phyloP scores from a whole-genome alignment of 2,329 filamentous ascomycete species.

The Raffaelea albimanens region DNA sequence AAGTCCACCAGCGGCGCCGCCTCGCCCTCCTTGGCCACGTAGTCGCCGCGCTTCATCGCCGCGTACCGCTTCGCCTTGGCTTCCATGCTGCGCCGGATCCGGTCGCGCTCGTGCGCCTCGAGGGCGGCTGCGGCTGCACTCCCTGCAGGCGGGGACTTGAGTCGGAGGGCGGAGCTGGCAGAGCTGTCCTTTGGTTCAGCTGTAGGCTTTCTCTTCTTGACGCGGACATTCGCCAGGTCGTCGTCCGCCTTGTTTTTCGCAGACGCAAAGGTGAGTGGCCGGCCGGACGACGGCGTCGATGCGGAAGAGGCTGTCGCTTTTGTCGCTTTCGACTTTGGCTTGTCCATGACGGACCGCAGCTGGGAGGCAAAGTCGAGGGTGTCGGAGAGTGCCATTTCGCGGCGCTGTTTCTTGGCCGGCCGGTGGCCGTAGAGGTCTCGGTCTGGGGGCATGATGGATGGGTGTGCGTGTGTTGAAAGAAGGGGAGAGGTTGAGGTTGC shows the following conservation, averaged over 20 bases:
- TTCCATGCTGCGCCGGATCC: slow-evolving; percentile 73
- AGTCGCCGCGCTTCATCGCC: slow-evolving; percentile 83
- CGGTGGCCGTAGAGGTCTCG: slow-evolving; percentile 68
- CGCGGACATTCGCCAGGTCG: slow-evolving; percentile 1
- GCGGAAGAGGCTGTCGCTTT: slow-evolving; percentile 16
- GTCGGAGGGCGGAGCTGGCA: slow-evolving; percentile 26
- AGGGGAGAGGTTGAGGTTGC: background rate
- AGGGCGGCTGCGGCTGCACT: slow-evolving; percentile 38
- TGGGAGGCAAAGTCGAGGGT: slow-evolving; percentile 83
- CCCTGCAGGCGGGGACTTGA: slow-evolving; percentile 35
- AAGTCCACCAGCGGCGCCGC: slow-evolving; percentile 76
- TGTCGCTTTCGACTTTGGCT: slow-evolving; percentile 31
- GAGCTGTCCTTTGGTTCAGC: background rate
- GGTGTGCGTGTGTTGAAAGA: background rate
- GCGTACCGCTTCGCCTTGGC: slow-evolving; percentile 84
- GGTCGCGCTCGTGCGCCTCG: slow-evolving; percentile 58
- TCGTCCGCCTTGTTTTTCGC: background rate
- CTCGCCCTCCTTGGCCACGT: slow-evolving; percentile 56
- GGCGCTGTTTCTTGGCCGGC: slow-evolving; percentile 58
- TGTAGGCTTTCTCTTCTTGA: background rate
- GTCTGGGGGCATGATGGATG: slow-evolving; percentile 48
- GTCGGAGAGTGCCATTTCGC: slow-evolving; percentile 60
- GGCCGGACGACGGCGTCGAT: background rate
- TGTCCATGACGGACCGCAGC: slow-evolving; percentile 65
- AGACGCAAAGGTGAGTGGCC: background rate